A percentile compares a stretch with the other conserved stretches of the same genome.
Conservation (phyloP, 176 grass and related monocot species). For the Zizania latifolia region DNA sequence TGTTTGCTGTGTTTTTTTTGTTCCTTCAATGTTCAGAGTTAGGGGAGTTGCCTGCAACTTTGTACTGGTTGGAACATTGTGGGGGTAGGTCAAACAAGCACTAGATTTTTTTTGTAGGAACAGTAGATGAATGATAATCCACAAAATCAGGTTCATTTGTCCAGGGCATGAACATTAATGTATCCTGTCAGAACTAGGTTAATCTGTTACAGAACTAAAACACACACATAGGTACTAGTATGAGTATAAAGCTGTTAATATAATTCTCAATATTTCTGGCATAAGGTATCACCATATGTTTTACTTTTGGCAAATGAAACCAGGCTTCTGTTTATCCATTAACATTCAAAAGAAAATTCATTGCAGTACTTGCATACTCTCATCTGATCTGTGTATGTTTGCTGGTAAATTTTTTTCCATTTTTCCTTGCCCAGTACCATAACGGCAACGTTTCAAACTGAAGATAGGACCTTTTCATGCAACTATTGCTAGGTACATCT, state of each 20-base stretch:
- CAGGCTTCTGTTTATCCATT: background rate
- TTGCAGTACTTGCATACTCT: background rate
- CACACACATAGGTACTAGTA: no score
- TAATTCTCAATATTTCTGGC: background rate
- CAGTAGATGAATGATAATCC: background rate
- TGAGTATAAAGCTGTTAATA: no score
- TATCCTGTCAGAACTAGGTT: background rate
- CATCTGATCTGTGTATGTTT: background rate
- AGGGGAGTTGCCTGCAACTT: background rate
- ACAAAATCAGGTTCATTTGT: background rate
- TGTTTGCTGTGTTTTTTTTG: background rate
- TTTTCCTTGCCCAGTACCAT: slow-evolving; percentile 33
- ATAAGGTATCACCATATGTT: background rate
- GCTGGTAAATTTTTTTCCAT: background rate
- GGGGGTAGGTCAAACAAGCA: background rate
- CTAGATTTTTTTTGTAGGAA: background rate
- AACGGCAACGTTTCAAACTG: slow-evolving; percentile 61
- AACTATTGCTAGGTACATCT: slow-evolving; percentile 26
- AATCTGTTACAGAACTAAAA: no score
- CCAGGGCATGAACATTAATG: background rate
- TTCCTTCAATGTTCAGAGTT: background rate
- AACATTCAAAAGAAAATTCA: background rate
- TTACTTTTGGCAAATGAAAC: background rate
- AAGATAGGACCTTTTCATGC: slow-evolving; percentile 11
- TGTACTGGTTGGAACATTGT: background rate